Evolutionary conservation across 768 basidiomycete genomes (phyloP), one percentile per base, ranked within the genome.

Genomic region (Auriscalpium orientale): DNA sequence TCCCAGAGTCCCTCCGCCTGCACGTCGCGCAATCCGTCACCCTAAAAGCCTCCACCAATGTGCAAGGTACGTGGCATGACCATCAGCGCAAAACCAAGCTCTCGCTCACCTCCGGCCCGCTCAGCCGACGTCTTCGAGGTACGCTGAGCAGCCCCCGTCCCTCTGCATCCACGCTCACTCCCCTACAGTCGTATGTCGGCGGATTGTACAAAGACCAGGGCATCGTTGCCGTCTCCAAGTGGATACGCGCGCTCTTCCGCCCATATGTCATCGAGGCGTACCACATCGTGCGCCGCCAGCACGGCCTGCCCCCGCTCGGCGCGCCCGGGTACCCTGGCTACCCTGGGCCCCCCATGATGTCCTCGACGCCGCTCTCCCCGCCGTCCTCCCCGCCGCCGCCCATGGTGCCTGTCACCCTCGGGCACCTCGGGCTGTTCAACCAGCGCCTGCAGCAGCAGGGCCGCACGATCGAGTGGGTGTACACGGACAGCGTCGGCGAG

Each of bases 61-160:
- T 91, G 60, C 89, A 88, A 79, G 89, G 89, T 85, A 60, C 44
- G 74, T 18, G 18, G 7, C 20, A 35, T 46, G 48, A 62, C 50
- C 60, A 38, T 40, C 37, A 10, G 56, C 51, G 43, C 45, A 54
- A 40, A 40, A 35, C 46, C n/a, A 47, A 53, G 49, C 58, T 48
- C 56, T 50, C 61, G 43, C 18, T 55, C 56, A 18, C 38, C 9
- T 6, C 44, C 43, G 11, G n/a, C 54, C 28, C 49, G 51, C 58
- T 22, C 63, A 90, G 89, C 89, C 49, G 87, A 91, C 63, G 75
- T 89, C 21, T 86, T 91, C 62, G 89, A 91, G 79, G 89, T 87
- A 62, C 61, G 74, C 21, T 35, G 34, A 28, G 28, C 28, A 28
- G 67, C 47, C 51, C 36, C 47, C 21, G 10, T 49, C 35, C 54